Base-by-base conservation (phyloP, 768 basidiomycete genomes). In the Phallus indusiatus region DNA sequence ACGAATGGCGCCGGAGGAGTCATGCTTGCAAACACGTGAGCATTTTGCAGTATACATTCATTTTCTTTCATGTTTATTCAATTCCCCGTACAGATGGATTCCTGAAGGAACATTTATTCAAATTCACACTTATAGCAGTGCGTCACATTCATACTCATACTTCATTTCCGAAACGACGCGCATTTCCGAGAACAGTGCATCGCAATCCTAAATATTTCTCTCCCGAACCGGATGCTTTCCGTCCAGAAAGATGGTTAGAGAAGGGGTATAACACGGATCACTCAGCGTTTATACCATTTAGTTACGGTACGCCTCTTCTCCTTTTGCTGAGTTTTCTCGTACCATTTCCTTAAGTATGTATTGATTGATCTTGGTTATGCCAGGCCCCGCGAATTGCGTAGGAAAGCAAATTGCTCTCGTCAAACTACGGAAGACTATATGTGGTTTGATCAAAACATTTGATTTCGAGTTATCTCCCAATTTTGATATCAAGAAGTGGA, bases 311-410 rank as follows among this genome's bases (percentile, higher is more conserved):
- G 21, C 28, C 47, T 48, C 20, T 28, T 37, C n/a, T 48, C 17
- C 22, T 74, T 74, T n/a, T 77, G 75, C 61, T 67, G 75, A 28
- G 74, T 76, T 0, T 76, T 77, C 63, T 76, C 76, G 28, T 66
- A 69, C n/a, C n/a, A n/a, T n/a, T n/a, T n/a, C n/a, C n/a, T n/a
- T n/a, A n/a, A n/a, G n/a, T n/a, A n/a, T n/a, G n/a, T n/a, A n/a
- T n/a, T n/a, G n/a, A n/a, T n/a, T n/a, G n/a, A n/a, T n/a, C n/a
- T n/a, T n/a, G n/a, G n/a, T n/a, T n/a, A n/a, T n/a, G n/a, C n/a
- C n/a, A 49, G 81, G 81, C 0, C 79, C 79, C 11, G 72, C 74
- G 17, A 78, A 78, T 63, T 82, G 82, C 63, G 75, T 73, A 12
- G 81, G 80, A 20, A 76, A 74, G 64, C 73, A 75, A 67, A 66